phyloP scores from a whole-genome alignment of 495 filamentous ascomycete species.

The Trichoderma parareesei region DNA sequence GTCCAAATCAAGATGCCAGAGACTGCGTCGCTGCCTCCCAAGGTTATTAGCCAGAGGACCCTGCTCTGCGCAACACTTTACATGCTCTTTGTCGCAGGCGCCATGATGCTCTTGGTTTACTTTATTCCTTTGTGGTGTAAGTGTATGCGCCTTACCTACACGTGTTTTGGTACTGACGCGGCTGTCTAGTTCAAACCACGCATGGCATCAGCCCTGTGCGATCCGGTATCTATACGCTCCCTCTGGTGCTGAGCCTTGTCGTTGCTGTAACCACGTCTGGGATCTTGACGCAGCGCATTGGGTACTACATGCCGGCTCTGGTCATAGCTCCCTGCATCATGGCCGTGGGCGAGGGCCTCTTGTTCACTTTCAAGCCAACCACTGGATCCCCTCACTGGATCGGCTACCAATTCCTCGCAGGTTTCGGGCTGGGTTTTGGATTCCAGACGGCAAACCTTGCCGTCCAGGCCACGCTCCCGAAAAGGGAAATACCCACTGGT shows the following conservation, averaged over 20 bases:
- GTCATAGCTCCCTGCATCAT: constrained; percentile 49
- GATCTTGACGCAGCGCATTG: constrained; percentile 42
- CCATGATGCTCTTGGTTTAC: constrained; percentile 63
- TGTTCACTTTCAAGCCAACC: constrained; percentile 53
- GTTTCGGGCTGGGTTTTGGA: constrained; percentile 63
- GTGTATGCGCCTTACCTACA: constrained; percentile 62
- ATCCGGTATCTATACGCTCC: constrained; percentile 54
- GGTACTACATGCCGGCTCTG: constrained; percentile 66
- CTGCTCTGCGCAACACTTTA: constrained; percentile 57
- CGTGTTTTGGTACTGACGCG: constrained; percentile 29
- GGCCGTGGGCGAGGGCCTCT: constrained; percentile 57
- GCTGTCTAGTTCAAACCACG: constrained; percentile 61
- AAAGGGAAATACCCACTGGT: constrained; percentile 51
- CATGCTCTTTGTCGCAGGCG: constrained; percentile 49
- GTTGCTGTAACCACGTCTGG: constrained; percentile 43
- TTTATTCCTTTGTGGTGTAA: constrained; percentile 71
- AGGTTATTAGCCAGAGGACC: constrained; percentile 64
- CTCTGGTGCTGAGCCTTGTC: constrained; percentile 46
- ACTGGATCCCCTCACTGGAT: constrained; percentile 55
- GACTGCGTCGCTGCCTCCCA: constrained; percentile 67
- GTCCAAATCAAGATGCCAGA: constrained; percentile 62
- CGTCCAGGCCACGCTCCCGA: constrained; percentile 51
- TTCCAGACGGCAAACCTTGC: constrained; percentile 61
- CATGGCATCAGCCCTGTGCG: constrained; percentile 48
- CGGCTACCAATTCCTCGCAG: constrained; percentile 63